phyloP scores from a whole-genome alignment of 2,329 filamentous ascomycete genomes.

The Cadophora sp. region DNA sequence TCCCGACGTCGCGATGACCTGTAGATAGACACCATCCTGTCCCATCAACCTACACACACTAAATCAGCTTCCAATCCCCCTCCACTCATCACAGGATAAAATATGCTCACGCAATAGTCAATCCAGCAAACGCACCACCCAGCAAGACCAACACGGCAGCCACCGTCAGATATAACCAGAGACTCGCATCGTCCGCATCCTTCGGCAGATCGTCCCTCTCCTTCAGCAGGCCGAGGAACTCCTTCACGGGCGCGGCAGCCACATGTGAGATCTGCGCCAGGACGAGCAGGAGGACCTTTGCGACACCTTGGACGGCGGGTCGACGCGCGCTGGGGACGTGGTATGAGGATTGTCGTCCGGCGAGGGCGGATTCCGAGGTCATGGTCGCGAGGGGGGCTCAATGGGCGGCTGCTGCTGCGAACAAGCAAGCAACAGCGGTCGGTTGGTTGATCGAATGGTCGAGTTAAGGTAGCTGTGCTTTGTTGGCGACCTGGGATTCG shows the following conservation, averaged over 20 bases:
- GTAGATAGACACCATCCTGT: slow-evolving; percentile 94
- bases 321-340: slow-evolving; percentile 52
- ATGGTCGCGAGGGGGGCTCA: slow-evolving; percentile 28
- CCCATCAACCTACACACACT: slow-evolving; percentile 47
- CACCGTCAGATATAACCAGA: slow-evolving; percentile 83
- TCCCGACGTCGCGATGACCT: slow-evolving; percentile 87
- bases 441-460: neutral
- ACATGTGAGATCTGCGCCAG: slow-evolving; percentile 50
- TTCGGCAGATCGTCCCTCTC: slow-evolving; percentile 54
- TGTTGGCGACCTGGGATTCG: slow-evolving; percentile 4
- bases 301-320: slow-evolving; percentile 58
- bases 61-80: slow-evolving; percentile 11
- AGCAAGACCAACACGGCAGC: slow-evolving; percentile 83
- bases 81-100: neutral
- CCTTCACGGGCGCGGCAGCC: slow-evolving; percentile 45
- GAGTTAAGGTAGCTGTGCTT: neutral
- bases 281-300: slow-evolving; percentile 57
- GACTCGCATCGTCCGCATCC: slow-evolving; percentile 63
- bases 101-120: slow-evolving; percentile 79
- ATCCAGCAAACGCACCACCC: slow-evolving; percentile 91
- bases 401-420: slow-evolving; percentile 11
- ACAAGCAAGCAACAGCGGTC: slow-evolving; percentile 10
- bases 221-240: slow-evolving; percentile 53
- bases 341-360: slow-evolving; percentile 28
- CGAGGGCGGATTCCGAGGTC: slow-evolving; percentile 34